Base-by-base conservation (phyloP, 2,329 filamentous ascomycete species). In the Xylariomycetidae sp. region DNA sequence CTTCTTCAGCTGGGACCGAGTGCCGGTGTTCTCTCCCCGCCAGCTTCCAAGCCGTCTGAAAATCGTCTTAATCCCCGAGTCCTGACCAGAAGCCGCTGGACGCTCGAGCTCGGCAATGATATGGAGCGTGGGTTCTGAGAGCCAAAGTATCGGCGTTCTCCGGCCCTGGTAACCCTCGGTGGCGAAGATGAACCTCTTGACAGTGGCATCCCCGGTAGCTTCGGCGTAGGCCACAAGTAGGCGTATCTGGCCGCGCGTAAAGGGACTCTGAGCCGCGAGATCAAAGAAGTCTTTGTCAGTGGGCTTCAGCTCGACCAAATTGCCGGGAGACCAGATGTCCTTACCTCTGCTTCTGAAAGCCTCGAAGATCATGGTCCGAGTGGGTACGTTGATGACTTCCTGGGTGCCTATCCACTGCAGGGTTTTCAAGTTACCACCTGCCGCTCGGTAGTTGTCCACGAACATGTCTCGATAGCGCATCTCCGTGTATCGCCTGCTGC, bases 391-490 rank as follows among this genome's bases (percentile, higher is more conserved):
- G 8, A 33, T 4, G 6, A 47, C 37, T 2, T 2, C 3, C 8
- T 19, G 17, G 0, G 13, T 23, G 4, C 32, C 44, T 10, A 43
- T 29, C 4, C 26, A 41, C 18, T 22, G 25, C 35, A 35, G 32
- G 3, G 33, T 38, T 16, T 26, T 34, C 12, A 43, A 12, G 16
- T 38, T 15, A 2, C 37, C 39, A 5, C 42, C 34, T 1, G 39
- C 42, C 4, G 29, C 29, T 9, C 36, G 25, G 17, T 41, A 38
- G 24, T 36, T 45, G 20, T 41, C 39, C 5, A 45, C 31, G 30
- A 45, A 32, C 31, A 45, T 43, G 16, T 47, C 37, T 2, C 31
- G 35, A 24, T 40, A 31, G 2, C 25, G 25, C 44, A 45, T 47
- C 1, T 14, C 16, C 2, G 39, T 38, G 2, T 25, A 2, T 16